These are phyloP conservation scores for Pseudogymnoascus sp. DNA, from an alignment of 2,329 filamentous ascomycete genomes.

Conservation along the genomic window DNA sequence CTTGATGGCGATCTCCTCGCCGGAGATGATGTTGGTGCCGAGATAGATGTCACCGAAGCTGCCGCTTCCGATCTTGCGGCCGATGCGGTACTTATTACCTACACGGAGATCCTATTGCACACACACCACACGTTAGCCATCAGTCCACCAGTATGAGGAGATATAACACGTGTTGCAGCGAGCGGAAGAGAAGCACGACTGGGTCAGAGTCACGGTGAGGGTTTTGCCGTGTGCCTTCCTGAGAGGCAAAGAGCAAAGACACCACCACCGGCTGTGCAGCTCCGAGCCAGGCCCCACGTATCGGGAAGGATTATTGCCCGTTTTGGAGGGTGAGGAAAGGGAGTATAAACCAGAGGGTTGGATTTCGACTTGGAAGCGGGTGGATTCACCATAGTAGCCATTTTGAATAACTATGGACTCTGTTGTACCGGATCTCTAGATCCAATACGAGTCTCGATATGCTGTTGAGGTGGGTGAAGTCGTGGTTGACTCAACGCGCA, in stretches of 20 bases:
- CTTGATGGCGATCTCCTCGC: constrained; percentile 99
- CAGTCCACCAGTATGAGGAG: not conserved
- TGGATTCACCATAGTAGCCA: constrained; percentile 57
- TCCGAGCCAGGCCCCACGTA: not conserved
- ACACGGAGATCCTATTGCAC: constrained; percentile 84
- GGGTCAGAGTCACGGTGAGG: not conserved
- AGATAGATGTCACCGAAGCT: constrained; percentile 98
- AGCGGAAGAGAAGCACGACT: not conserved
- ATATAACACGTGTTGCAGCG: not conserved
- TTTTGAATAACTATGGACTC: constrained; percentile 38
- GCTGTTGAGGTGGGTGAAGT: constrained; percentile 1
- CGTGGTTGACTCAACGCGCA: not conserved
- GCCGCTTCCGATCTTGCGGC: constrained; percentile 96
- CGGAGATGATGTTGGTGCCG: constrained; percentile 98
- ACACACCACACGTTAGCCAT: constrained; percentile 5
- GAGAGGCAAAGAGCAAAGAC: constrained; percentile 5
- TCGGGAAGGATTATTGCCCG: constrained; percentile 20
- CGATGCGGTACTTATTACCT: constrained; percentile 99
- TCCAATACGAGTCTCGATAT: constrained; percentile 28
- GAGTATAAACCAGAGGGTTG: constrained; percentile 35
- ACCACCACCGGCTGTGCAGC: constrained; percentile 8
- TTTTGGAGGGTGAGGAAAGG: constrained; percentile 32
- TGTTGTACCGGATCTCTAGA: constrained; percentile 24
- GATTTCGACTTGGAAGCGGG: constrained; percentile 34
- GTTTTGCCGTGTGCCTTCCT: not conserved